A percentile compares a stretch with the other conserved stretches of the same genome.
Evolutionary conservation across 2,329 filamentous ascomycete species (phyloP).

Genomic region (Epichloe amarillans): DNA sequence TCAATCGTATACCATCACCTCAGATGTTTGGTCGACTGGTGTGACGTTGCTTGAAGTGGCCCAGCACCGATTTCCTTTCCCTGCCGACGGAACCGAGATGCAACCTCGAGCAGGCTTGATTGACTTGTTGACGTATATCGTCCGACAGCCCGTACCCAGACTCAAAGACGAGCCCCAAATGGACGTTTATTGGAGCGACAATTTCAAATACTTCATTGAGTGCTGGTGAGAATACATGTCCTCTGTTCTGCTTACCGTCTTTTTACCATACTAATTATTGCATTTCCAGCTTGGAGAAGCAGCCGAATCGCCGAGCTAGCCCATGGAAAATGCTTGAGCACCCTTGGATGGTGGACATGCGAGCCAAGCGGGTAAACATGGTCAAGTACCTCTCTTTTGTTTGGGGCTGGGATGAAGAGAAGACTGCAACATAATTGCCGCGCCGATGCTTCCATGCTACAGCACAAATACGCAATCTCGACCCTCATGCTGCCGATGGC

Average conservation of each 20-base stretch:
- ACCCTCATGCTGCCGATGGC: background rate
- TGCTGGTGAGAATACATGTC: slow-evolving; percentile 63
- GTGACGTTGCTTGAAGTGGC: slow-evolving; percentile 98
- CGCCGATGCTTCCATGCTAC: background rate
- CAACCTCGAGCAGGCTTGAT: slow-evolving; percentile 87
- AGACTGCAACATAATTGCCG: background rate
- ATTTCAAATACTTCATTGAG: slow-evolving; percentile 98
- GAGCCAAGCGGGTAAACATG: slow-evolving; percentile 94
- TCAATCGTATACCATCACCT: slow-evolving; percentile 96
- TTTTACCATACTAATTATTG: slow-evolving; percentile 11
- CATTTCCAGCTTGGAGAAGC: slow-evolving; percentile 70
- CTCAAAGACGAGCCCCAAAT: slow-evolving; percentile 88
- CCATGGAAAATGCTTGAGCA: slow-evolving; percentile 99
- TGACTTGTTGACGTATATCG: slow-evolving; percentile 93
- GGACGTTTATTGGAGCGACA: slow-evolving; percentile 87
- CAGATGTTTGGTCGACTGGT: slow-evolving; percentile 94
- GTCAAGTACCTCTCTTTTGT: slow-evolving; percentile 83
- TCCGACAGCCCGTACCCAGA: slow-evolving; percentile 86
- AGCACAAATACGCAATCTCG: background rate
- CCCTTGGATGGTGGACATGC: slow-evolving; percentile 98
- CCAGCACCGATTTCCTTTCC: slow-evolving; percentile 96
- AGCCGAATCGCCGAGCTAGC: slow-evolving; percentile 71
- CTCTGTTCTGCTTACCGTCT: background rate
- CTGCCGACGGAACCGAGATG: slow-evolving; percentile 90
- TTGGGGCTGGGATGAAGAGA: slow-evolving; percentile 82